phyloP scores from a whole-genome alignment of 495 filamentous ascomycete genomes.

The Talaromyces borbonicus region DNA sequence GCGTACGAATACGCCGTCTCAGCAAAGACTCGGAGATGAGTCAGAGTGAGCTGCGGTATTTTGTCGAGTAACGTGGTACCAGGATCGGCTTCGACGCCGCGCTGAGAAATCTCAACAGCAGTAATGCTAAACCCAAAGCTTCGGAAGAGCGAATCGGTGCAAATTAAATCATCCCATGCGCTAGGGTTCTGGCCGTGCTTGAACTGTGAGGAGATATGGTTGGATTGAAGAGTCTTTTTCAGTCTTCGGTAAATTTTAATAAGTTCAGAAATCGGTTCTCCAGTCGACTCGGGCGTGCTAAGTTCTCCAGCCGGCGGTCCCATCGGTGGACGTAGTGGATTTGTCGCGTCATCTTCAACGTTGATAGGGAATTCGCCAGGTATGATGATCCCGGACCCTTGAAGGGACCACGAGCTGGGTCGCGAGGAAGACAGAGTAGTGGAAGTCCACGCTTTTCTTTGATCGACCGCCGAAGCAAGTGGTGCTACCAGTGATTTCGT shows the following conservation, averaged over 20 bases:
- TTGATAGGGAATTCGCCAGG: slow-evolving; percentile 34
- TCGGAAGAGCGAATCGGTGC: slow-evolving; percentile 59
- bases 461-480: slow-evolving; percentile 48
- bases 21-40: slow-evolving; percentile 80
- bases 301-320: slow-evolving; percentile 20
- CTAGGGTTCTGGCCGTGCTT: slow-evolving; percentile 28
- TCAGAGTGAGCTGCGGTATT: slow-evolving; percentile 69
- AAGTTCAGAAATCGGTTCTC: slow-evolving; percentile 56
- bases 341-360: slow-evolving; percentile 25
- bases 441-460: slow-evolving; percentile 27
- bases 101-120: slow-evolving; percentile 83
- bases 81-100: slow-evolving; percentile 68
- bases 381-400: slow-evolving; percentile 30
- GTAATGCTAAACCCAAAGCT: slow-evolving; percentile 84
- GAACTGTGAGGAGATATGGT: slow-evolving; percentile 50
- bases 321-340: slow-evolving; percentile 25
- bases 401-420: slow-evolving; percentile 11
- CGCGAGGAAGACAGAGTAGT: slow-evolving; percentile 21
- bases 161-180: slow-evolving; percentile 40
- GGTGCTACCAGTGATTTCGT: slow-evolving; percentile 48
- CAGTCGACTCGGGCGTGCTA: slow-evolving; percentile 13
- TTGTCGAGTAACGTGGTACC: slow-evolving; percentile 73
- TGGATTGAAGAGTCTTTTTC: slow-evolving; percentile 64
- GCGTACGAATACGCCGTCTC: slow-evolving; percentile 84
- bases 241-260: slow-evolving; percentile 70